Evolutionary conservation across 805 yeast genomes (phyloP).

Genomic region (Yarrowia yakushimensis): DNA sequence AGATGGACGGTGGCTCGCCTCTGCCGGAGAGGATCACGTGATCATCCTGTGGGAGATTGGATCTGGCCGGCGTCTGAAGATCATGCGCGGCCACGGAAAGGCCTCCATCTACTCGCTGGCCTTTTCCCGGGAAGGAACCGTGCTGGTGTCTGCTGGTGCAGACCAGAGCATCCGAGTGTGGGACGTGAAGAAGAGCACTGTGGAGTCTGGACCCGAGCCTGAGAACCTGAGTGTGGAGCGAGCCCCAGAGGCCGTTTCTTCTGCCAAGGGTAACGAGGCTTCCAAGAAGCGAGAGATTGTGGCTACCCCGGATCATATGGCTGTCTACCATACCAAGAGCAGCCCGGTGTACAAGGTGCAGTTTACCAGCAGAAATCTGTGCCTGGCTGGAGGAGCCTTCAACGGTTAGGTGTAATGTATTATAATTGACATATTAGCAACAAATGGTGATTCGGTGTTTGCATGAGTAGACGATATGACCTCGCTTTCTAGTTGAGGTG

Average conservation of each 20-base stretch:
- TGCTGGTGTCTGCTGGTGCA: slow-evolving; percentile 86
- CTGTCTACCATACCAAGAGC: slow-evolving; percentile 87
- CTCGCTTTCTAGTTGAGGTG: not conserved
- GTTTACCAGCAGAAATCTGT: slow-evolving; percentile 85
- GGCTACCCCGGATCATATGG: slow-evolving; percentile 88
- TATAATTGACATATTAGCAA: slow-evolving; percentile 1
- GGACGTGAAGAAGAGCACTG: slow-evolving; percentile 86
- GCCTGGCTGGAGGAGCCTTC: slow-evolving; percentile 91
- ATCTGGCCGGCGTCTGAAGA: slow-evolving; percentile 78
- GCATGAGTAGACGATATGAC: not conserved
- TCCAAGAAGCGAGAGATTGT: slow-evolving; percentile 56
- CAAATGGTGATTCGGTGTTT: not conserved
- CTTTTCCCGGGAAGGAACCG: slow-evolving; percentile 83
- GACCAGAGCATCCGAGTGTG: slow-evolving; percentile 92
- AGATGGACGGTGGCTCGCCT: slow-evolving; percentile 94
- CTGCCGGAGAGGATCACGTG: slow-evolving; percentile 89
- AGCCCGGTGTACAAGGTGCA: slow-evolving; percentile 92
- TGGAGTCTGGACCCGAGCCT: slow-evolving; percentile 72
- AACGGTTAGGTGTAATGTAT: slow-evolving; percentile 37
- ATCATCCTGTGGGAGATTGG: slow-evolving; percentile 94
- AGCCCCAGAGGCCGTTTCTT: slow-evolving; percentile 30
- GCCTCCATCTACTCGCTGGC: slow-evolving; percentile 79
- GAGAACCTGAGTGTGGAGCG: slow-evolving; percentile 55
- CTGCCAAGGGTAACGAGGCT: slow-evolving; percentile 20
- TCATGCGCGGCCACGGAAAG: slow-evolving; percentile 93